A percentile compares a stretch with the other conserved stretches of the same genome.
Evolutionary conservation across 1,139 yeast species (phyloP).

Genomic region (Suhomyces bolitotheri): DNA sequence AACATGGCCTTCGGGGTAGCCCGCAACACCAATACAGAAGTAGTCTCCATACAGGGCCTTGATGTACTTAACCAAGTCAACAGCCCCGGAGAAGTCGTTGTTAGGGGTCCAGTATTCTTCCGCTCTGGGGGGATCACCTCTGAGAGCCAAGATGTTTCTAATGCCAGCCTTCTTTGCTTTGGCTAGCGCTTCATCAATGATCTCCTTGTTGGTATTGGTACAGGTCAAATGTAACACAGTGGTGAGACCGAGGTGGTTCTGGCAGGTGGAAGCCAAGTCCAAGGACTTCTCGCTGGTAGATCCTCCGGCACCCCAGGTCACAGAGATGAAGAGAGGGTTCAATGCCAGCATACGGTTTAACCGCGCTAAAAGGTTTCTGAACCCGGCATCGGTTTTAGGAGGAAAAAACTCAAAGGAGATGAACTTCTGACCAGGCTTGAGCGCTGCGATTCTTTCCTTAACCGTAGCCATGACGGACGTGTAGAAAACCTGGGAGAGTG

Average conservation of each 20-base stretch:
- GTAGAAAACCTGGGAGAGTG: neutral
- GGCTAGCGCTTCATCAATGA: conserved; percentile 76
- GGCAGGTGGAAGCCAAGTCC: conserved; percentile 78
- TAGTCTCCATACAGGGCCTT: conserved; percentile 66
- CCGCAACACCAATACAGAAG: conserved; percentile 89
- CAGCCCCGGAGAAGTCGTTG: conserved; percentile 69
- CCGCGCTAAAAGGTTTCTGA: conserved; percentile 80
- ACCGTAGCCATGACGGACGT: conserved; percentile 36
- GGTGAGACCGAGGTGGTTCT: conserved; percentile 72
- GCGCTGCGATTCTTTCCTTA: conserved; percentile 53
- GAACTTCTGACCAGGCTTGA: conserved; percentile 57
- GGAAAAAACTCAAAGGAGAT: conserved; percentile 96
- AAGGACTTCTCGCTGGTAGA: conserved; percentile 85
- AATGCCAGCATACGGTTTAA: conserved; percentile 84
- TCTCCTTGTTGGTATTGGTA: conserved; percentile 78
- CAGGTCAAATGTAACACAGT: conserved; percentile 95
- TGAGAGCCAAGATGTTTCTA: conserved; percentile 80
- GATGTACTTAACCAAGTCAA: conserved; percentile 80
- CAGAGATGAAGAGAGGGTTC: conserved; percentile 85
- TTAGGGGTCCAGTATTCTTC: conserved; percentile 64
- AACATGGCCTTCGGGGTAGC: conserved; percentile 95
- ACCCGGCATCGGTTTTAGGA: conserved; percentile 89
- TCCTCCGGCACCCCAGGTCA: conserved; percentile 99
- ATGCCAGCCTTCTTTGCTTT: conserved; percentile 78
- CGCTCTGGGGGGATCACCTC: conserved; percentile 96